Base-by-base conservation (phyloP, 202 grass and related monocot species). In the Digitaria exilis region DNA sequence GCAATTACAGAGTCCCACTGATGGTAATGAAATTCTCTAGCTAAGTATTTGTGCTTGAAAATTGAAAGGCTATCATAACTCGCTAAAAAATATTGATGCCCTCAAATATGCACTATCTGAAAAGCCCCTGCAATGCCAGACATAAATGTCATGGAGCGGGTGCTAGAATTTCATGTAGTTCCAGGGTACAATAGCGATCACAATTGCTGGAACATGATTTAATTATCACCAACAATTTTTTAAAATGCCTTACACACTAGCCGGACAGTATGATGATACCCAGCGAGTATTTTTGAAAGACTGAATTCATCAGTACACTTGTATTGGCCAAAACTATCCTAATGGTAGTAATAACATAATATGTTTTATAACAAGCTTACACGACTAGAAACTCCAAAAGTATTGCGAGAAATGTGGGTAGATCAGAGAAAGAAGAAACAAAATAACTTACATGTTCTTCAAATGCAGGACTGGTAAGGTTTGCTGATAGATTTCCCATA, bases 401-500 rank as follows among this genome's bases (percentile, higher is more conserved):
- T 48, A 31, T 42, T 22, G 30, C 68, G 15, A 91, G 30, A 77
- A 68, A 55, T 44, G 19, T 63, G 52, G 60, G 49, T 28, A 21
- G 25, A 75, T n/a, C 48, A 80, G 46, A 82, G 62, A 22, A 19
- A 50, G 13, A 41, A 80, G 9, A 78, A 60, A 85, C 11, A 68
- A n/a, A 89, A 37, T 57, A 63, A 81, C 93, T 96, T 92, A 99
- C 96, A 91, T 99, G 93, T 49, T 88, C 84, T 75, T 96, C 91
- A 82, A 99, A 96, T 48, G 89, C 81, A 41, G 96, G 96, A 82
- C 84, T 94, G 37, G 81, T 94, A 74, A 99, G 86, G 82, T 99
- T 99, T 60, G 93, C 65, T 5, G 96, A 92, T 59, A 99, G 80
- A 92, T 99, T 99, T 90, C 89, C 84, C 96, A 99, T 99, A 35